Percentiles rank a stretch among this genome's conserved stretches.
Conservation (phyloP, 805 yeast genomes). For the Zygosaccharomyces siamensis region DNA sequence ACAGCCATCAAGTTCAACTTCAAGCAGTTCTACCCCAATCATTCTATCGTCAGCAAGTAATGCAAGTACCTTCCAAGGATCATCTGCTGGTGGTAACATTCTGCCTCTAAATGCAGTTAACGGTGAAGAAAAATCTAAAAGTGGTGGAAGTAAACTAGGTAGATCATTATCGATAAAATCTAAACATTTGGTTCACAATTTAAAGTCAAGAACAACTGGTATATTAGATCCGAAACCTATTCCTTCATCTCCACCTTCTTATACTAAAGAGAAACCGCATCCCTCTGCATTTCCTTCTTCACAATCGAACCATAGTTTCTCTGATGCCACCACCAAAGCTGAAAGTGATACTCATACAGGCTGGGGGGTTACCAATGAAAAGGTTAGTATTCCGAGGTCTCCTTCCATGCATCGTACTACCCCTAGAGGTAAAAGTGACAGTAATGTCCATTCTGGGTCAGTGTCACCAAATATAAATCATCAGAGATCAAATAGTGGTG, state of each 20-base stretch:
- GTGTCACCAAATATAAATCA: constrained; percentile 1
- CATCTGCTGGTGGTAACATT: not conserved
- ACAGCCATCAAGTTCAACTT: not conserved
- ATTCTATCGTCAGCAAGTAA: not conserved
- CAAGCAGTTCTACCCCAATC: not conserved
- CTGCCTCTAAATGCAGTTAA: not conserved
- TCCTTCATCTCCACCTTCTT: constrained; percentile 8
- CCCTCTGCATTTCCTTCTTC: constrained; percentile 2
- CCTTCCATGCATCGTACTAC: constrained; percentile 10
- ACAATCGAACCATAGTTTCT: not conserved
- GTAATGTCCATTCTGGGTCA: constrained; percentile 16
- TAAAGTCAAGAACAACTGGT: constrained; percentile 21
- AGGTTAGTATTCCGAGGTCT: not conserved
- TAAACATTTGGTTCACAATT: constrained; percentile 24
- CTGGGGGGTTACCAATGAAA: constrained; percentile 30
- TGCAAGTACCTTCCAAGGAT: not conserved
- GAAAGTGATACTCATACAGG: constrained; percentile 33
- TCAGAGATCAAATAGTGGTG: not conserved
- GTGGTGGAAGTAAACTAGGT: constrained; percentile 20
- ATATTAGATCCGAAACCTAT: constrained; percentile 14
- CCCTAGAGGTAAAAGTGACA: constrained; percentile 31
- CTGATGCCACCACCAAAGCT: constrained; percentile 6
- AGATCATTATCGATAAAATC: constrained; percentile 36
- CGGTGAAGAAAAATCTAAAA: constrained; percentile 11
- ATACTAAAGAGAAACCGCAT: not conserved